Conservation (phyloP, 1,284 basidiomycete species). For the Grifola frondosa region DNA sequence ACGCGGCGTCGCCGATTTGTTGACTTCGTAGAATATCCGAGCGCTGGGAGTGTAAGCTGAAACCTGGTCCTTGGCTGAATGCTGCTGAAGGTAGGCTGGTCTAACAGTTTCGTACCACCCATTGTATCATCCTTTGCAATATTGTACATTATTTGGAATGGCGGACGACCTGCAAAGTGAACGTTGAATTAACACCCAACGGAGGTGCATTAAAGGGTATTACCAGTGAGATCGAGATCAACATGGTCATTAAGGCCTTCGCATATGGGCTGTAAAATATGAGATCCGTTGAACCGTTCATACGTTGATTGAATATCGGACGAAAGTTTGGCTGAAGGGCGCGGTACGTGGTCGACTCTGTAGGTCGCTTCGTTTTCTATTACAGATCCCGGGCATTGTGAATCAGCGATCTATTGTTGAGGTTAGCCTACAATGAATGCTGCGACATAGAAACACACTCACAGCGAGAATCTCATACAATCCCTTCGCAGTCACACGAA, state of each 20-base stretch:
- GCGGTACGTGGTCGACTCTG: slow-evolving; percentile 72
- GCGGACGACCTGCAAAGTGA: slow-evolving; percentile 60
- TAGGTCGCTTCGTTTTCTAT: slow-evolving; percentile 61
- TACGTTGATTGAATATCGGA: slow-evolving; percentile 52
- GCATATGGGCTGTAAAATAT: slow-evolving; percentile 77
- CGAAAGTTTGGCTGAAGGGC: slow-evolving; percentile 66
- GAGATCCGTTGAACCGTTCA: slow-evolving; percentile 62
- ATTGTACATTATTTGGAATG: slow-evolving; percentile 86
- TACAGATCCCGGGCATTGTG: slow-evolving; percentile 81
- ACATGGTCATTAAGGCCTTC: slow-evolving; percentile 79
- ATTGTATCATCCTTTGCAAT: slow-evolving; percentile 62
- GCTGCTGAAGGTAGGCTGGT: slow-evolving; percentile 80
- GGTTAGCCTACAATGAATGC: not conserved
- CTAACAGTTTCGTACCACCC: slow-evolving; percentile 61
- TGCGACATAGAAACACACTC: slow-evolving; percentile 20
- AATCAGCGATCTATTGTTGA: slow-evolving; percentile 64
- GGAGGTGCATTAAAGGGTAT: slow-evolving; percentile 1
- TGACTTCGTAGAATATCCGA: slow-evolving; percentile 85
- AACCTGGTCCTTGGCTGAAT: slow-evolving; percentile 82
- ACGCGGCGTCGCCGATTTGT: slow-evolving; percentile 88
- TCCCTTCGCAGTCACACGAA: slow-evolving; percentile 72
- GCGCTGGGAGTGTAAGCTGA: slow-evolving; percentile 82
- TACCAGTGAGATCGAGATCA: slow-evolving; percentile 77
- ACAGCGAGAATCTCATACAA: slow-evolving; percentile 76
- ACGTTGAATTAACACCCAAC: slow-evolving; percentile 4